phyloP scores from a whole-genome alignment of 345 rosid species.

The Eucalyptus dawsonii region DNA sequence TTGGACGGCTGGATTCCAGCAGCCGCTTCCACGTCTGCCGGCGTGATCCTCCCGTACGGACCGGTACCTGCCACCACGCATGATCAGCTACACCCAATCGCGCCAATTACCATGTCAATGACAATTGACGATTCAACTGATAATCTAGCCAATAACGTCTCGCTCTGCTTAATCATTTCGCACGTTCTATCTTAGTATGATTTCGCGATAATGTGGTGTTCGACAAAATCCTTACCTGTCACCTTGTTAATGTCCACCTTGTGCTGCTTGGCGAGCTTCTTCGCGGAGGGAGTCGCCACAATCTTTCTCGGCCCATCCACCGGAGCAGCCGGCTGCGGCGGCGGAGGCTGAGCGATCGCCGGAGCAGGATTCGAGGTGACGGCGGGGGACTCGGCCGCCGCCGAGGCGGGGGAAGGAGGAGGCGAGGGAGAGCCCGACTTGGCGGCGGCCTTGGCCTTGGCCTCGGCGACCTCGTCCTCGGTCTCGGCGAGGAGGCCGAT shows the following conservation, averaged over 20 bases:
- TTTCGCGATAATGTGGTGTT: not conserved
- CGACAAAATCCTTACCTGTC: constrained; percentile 13
- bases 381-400: constrained; percentile 1
- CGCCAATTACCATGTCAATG: not conserved
- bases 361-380: constrained; percentile 42
- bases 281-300: constrained; percentile 73
- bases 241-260: constrained; percentile 63
- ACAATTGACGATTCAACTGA: not conserved
- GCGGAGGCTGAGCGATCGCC: constrained; percentile 18
- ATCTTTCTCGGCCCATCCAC: constrained; percentile 35
- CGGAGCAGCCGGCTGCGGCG: constrained; percentile 33
- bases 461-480: constrained; percentile 82
- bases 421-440: constrained; percentile 21
- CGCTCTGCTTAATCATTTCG: not conserved
- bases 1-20: constrained; percentile 62
- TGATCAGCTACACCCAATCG: not conserved
- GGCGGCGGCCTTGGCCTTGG: constrained; percentile 56
- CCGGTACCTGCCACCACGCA: constrained; percentile 39
- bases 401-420: not conserved
- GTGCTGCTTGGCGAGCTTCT: constrained; percentile 84
- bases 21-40: constrained; percentile 69
- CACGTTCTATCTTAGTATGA: not conserved
- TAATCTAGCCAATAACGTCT: not conserved
- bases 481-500: constrained; percentile 84
- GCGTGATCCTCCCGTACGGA: constrained; percentile 66